A percentile compares a stretch with the other conserved stretches of the same genome.
Evolutionary conservation across 2,329 filamentous ascomycete genomes (phyloP).

Genomic region (Pseudogymnoascus sp.): DNA sequence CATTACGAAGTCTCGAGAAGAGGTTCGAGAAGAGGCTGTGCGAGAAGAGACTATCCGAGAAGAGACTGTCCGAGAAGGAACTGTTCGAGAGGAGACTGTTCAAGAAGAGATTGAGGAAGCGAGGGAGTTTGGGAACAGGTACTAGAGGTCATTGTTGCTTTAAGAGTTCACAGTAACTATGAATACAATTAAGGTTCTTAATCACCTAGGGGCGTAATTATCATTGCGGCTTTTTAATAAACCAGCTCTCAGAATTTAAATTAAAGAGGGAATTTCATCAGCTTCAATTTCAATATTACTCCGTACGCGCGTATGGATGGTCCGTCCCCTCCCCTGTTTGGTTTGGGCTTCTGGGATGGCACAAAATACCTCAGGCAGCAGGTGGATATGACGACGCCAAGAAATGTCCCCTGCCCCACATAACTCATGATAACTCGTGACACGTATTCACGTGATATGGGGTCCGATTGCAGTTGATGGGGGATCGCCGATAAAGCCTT

Average conservation of each 20-base stretch:
- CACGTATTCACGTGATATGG: neutral
- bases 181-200: neutral
- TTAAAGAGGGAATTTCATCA: neutral
- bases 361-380: neutral
- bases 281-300: neutral
- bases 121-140: neutral
- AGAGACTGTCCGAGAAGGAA: neutral
- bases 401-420: neutral
- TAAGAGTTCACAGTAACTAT: neutral
- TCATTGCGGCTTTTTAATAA: neutral
- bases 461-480: neutral
- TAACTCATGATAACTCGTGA: neutral
- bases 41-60: neutral
- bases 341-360: neutral
- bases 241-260: neutral
- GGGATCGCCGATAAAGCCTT: slow-evolving; percentile 6
- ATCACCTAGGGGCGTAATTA: neutral
- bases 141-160: neutral
- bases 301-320: neutral
- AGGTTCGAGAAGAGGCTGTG: slow-evolving; percentile 35
- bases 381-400: neutral
- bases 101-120: neutral
- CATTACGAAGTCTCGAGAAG: slow-evolving; percentile 83
- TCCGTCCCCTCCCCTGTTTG: neutral
- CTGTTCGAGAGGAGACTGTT: neutral